Evolutionary conservation across 352 stramenopile genomes (phyloP).

Genomic region (Globisporangium uncinulatum): DNA sequence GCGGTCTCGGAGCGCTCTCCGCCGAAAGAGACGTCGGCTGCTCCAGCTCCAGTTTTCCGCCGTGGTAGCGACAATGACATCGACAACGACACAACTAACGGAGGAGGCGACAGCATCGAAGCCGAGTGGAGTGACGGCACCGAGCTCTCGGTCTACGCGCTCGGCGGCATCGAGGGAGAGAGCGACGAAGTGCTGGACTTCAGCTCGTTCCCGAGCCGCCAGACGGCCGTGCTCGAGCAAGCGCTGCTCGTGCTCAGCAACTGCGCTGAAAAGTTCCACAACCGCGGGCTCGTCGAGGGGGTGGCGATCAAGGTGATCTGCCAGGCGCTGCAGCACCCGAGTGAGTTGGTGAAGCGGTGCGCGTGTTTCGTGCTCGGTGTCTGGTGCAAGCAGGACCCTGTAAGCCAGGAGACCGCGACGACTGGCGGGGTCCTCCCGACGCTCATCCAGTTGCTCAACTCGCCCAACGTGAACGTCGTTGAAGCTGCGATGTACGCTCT

Average conservation of each 20-base stretch:
- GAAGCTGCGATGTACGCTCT: constrained; percentile 58
- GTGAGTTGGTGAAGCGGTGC: constrained; percentile 64
- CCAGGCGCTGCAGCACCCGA: constrained; percentile 48
- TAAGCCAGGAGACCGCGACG: constrained; percentile 44
- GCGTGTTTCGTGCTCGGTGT: constrained; percentile 57
- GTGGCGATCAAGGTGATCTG: constrained; percentile 57
- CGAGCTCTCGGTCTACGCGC: constrained; percentile 8
- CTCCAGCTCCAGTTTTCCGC: not conserved
- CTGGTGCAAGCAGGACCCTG: constrained; percentile 50
- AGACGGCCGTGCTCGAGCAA: constrained; percentile 61
- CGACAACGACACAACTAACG: not conserved
- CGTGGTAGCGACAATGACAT: not conserved
- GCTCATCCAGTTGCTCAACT: constrained; percentile 59
- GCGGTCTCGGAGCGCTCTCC: constrained; percentile 1
- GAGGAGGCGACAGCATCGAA: constrained; percentile 8
- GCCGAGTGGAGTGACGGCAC: constrained; percentile 6
- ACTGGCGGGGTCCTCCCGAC: constrained; percentile 32
- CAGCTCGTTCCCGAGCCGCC: constrained; percentile 45
- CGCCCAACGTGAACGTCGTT: constrained; percentile 46
- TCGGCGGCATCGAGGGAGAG: constrained; percentile 11
- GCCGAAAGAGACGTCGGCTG: constrained; percentile 5
- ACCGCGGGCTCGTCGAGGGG: constrained; percentile 27
- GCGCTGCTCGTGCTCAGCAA: constrained; percentile 64
- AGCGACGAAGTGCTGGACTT: constrained; percentile 40
- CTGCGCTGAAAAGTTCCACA: constrained; percentile 46